Evolutionary conservation across 108 stramenopile species (phyloP).

Genomic region (Epithemia pelagica): DNA sequence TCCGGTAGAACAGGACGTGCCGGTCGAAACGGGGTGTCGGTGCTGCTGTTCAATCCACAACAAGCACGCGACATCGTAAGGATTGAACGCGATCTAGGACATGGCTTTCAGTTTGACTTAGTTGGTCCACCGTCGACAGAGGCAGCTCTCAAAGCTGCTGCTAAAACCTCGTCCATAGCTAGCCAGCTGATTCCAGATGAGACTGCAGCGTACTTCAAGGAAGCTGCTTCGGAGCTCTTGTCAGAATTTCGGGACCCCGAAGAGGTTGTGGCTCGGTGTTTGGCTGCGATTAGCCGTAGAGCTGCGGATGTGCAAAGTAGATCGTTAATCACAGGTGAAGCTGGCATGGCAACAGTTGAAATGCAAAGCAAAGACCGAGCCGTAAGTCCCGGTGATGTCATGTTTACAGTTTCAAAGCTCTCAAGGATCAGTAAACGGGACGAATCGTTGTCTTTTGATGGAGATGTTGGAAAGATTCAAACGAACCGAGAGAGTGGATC

Average conservation of each 20-base stretch:
- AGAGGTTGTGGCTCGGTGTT: slow-evolving; percentile 77
- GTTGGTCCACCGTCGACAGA: slow-evolving; percentile 77
- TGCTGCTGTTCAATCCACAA: slow-evolving; percentile 78
- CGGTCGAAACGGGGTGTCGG: slow-evolving; percentile 91
- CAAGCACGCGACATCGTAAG: slow-evolving; percentile 84
- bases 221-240: slow-evolving; percentile 60
- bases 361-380: slow-evolving; percentile 64
- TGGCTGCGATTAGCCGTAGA: slow-evolving; percentile 82
- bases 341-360: slow-evolving; percentile 65
- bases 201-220: slow-evolving; percentile 67
- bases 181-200: slow-evolving; percentile 67
- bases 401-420: slow-evolving; percentile 82
- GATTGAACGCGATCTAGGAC: slow-evolving; percentile 87
- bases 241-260: slow-evolving; percentile 41
- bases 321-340: slow-evolving; percentile 81
- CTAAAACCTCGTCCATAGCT: slow-evolving; percentile 80
- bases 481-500: slow-evolving; percentile 53
- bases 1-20: slow-evolving; percentile 98
- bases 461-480: slow-evolving; percentile 81
- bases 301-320: slow-evolving; percentile 55
- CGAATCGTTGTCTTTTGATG: slow-evolving; percentile 59
- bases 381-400: slow-evolving; percentile 74
- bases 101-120: slow-evolving; percentile 87
- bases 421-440: slow-evolving; percentile 60
- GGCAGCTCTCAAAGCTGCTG: slow-evolving; percentile 73